Evolutionary conservation across 345 rosid species (phyloP), one percentile per base, ranked within the genome.

Genomic region (Dovyalis caffra): DNA sequence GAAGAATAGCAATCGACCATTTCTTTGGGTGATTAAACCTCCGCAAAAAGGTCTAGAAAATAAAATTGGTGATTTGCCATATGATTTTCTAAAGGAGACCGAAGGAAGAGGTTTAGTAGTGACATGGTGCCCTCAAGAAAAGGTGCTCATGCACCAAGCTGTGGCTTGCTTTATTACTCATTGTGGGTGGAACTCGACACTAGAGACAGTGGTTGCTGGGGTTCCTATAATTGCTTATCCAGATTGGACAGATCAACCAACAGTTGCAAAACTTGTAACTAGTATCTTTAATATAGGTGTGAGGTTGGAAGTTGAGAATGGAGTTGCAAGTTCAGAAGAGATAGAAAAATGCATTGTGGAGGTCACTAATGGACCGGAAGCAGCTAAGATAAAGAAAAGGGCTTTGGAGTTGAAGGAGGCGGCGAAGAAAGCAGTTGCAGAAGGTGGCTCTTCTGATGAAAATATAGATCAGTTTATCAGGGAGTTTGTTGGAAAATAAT

Each of bases 121-220:
- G 1, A 80, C 78, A 12, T 87, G 91, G 95, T 78, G 87, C 58
- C 76, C 81, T 8, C 94, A 88, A 71, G 89, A 86, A 79, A 83
- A 35, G 61, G 88, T 88, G 15, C 51, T 88, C 18, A 77, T 68
- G 69, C 88, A 90, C 72, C 68, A 14, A 31, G 80, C 87, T 3
- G 56, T 83, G 21, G 81, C 85, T 68, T 88, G 92, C 62, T 90
- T 88, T 11, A 35, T 90, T 21, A 87, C 87, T 4, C 92, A 90
- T 6, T 83, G 92, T 3, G 90, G 94, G 1, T 87, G 89, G 94
- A 90, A 86, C 74, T 88, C 94, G n/a, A 66, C 83, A 32, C 71
- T 86, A 0, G 90, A 90, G 77, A 79, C 88, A 0, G 65, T 87
- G 47, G 83, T 45, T 4, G 74, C 87, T 1, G 94, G 90, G 2